Percentiles rank a stretch among this genome's conserved stretches.
These are phyloP conservation scores for Tieghemiomyces parasiticus DNA, from an alignment of 192 early-diverging fungal genomes.

Conservation along the genomic window DNA sequence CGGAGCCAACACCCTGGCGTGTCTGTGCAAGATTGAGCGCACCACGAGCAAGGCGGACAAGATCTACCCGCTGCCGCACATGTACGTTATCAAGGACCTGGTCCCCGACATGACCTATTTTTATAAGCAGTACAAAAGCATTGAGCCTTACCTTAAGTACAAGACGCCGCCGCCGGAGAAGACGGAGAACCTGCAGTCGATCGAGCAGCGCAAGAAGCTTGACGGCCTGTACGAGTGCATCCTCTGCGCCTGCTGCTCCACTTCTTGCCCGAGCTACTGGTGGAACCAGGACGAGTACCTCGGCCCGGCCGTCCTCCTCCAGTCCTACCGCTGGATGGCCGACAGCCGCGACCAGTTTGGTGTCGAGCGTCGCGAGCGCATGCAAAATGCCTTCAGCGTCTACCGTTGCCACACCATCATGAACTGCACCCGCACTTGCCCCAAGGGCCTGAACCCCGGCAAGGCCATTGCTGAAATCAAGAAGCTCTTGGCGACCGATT, in stretches of 20 bases:
- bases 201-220: conserved; percentile 86
- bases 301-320: conserved; percentile 90
- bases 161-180: conserved; percentile 44
- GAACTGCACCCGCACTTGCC: conserved; percentile 96
- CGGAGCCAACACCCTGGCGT: conserved; percentile 89
- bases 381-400: conserved; percentile 93
- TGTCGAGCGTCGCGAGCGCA: conserved; percentile 60
- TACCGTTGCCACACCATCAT: conserved; percentile 99
- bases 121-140: conserved; percentile 95
- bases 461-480: conserved; percentile 94
- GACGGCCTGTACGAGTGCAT: conserved; percentile 97
- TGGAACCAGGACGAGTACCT: conserved; percentile 93
- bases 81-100: conserved; percentile 94
- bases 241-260: conserved; percentile 94
- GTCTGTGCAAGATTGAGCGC: conserved; percentile 74
- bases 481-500: conserved; percentile 67
- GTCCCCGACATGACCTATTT: conserved; percentile 95
- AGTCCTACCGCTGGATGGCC: conserved; percentile 98
- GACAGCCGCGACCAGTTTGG: conserved; percentile 92
- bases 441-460: conserved; percentile 98
- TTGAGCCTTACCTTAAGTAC: conserved; percentile 94
- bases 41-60: conserved; percentile 44
- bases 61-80: conserved; percentile 96
- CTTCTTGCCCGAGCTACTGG: conserved; percentile 92
- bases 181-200: conserved; percentile 85